Evolutionary conservation across 2,329 filamentous ascomycete species (phyloP), one percentile per base, ranked within the genome.

Genomic region (Colletotrichum sp.): DNA sequence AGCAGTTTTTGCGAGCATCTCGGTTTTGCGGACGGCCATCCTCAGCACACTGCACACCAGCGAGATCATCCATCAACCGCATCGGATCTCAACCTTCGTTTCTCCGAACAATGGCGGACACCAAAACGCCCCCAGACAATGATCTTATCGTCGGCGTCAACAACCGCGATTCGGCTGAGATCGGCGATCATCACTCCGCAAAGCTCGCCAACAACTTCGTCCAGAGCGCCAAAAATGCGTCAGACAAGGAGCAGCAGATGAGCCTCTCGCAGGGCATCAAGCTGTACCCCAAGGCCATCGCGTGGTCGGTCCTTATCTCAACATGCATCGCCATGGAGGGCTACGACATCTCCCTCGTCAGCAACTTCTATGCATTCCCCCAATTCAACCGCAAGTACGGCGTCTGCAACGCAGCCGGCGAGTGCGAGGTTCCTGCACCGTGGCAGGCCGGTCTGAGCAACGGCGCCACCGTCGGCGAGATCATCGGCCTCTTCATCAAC

Each of bases 281-380:
- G 81, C 89, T 97, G 30, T 98, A 98, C 82, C 95, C 95, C 74
- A 96, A 97, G 87, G 96, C 96, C 27, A 93, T 97, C 72, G 90
- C 87, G 27, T 98, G 95, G 95, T 95, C 93, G 79, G 81, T 98
- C 66, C 87, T 97, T 75, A 96, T 98, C 84, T 96, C 94, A n/a
- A 96, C 95, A 0, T 96, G 94, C 82, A 97, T 98, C 81, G 92
- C 91, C 80, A 98, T 98, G 96, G 95, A 98, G 84, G 95, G 95
- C 39, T 97, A 96, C 86, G 95, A 98, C 82, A 89, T 97, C 74
- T 93, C 91, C 80, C 87, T 97, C 69, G 91, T 97, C 80, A 95
- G 93, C 87, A 96, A 96, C 84, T 95, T 97, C 81, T 96, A 90
- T 77, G 90, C 89, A 52, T 90, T 91, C 71, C 86, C 87, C 6